Conservation (phyloP, 169 alveolate species). For the Gregarina niphandrodes region DNA sequence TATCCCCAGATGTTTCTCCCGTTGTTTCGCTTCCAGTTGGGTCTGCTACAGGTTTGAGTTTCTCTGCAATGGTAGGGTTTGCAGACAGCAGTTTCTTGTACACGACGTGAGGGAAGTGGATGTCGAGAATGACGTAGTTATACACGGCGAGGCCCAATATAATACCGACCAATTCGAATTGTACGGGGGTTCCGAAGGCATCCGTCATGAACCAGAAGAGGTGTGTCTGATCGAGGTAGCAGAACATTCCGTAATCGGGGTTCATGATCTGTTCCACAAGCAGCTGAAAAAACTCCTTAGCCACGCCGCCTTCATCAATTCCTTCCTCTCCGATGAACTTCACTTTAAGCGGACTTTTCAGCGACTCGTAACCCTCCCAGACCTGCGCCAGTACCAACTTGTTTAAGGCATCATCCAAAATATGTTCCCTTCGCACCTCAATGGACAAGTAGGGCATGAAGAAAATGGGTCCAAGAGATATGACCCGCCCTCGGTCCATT, state of each 20-base stretch:
- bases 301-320: slow-evolving; percentile 72
- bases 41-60: too few relatives aligned
- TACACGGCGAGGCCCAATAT: slow-evolving; percentile 61
- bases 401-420: not conserved
- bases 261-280: slow-evolving; percentile 51
- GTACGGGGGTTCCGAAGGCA: slow-evolving; percentile 36
- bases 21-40: too few relatives aligned
- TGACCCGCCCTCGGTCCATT: too few relatives aligned
- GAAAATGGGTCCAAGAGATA: too few relatives aligned
- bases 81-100: slow-evolving; percentile 43
- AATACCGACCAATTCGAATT: slow-evolving; percentile 56
- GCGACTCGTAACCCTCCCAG: not conserved
- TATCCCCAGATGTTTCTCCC: too few relatives aligned
- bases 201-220: slow-evolving; percentile 54
- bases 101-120: slow-evolving; percentile 52
- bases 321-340: slow-evolving; percentile 61
- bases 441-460: not conserved
- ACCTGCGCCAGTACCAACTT: not conserved
- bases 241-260: slow-evolving; percentile 62
- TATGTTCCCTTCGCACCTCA: not conserved
- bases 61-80: too few relatives aligned
- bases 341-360: slow-evolving; percentile 4
- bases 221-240: slow-evolving; percentile 34
- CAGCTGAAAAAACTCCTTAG: slow-evolving; percentile 57
- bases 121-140: slow-evolving; percentile 49